Evolutionary conservation across 345 rosid genomes (phyloP), one percentile per base, ranked within the genome.

Genomic region (Bruguiera parviflora): DNA sequence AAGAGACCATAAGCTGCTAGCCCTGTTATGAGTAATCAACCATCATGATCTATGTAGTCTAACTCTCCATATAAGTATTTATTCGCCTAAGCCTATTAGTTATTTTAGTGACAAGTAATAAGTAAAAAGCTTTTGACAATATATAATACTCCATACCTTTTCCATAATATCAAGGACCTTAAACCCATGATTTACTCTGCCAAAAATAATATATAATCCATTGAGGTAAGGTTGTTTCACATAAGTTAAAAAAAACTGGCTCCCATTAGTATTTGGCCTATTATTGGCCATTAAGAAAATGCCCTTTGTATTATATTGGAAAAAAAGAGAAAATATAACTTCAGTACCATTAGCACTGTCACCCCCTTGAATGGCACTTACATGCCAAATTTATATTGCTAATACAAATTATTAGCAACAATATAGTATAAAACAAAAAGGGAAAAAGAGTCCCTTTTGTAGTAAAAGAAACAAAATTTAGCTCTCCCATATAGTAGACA

Each of bases 151-250:
- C 53, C 49, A 29, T 79, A 90, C 97, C 97, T 95, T 92, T 75
- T 95, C 99, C 99, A 95, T 95, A 57, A 95, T 68, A 84, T 95
- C 96, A 71, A 92, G 96, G 52, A 95, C 96, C 82, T 92, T 98
- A 71, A 95, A 95, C 28, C 98, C 98, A 70, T 95, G 97, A 75
- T 92, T 95, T 67, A 95, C 99, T 78, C 76, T 86, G 77, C 99
- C 99, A 69, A 95, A 89, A 60, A 92, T 78, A 20, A 98, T 92
- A 86, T 95, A 92, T 58, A 87, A 66, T 66, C 99, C 99, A 75
- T 90, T 92, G 58, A 92, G 96, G 82, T 95, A 97, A 25, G 98
- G 99, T 73, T 92, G 97, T 81, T 95, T 92, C 8, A 89, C 97
- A 55, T 87, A 95, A 21, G 82, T 55, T 20, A 90, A 66, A 78